These are phyloP conservation scores for Dovyalis caffra DNA, from an alignment of 345 rosid species.

Conservation along the genomic window DNA sequence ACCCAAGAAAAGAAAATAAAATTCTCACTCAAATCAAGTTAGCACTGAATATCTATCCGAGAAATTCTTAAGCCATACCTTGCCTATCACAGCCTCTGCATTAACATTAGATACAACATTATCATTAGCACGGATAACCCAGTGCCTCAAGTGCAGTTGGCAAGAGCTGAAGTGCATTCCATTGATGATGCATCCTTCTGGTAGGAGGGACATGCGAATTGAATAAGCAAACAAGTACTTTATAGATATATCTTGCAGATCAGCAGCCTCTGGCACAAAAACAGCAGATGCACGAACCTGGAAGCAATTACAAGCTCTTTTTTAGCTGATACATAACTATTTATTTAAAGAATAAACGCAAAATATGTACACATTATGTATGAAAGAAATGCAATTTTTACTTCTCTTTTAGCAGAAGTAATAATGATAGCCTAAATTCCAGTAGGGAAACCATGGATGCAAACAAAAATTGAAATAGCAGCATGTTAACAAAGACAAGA, in stretches of 20 bases:
- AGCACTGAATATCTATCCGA: neutral
- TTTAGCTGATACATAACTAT: neutral
- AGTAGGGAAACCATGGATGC: neutral
- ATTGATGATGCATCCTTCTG: slow-evolving; percentile 64
- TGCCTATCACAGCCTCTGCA: slow-evolving; percentile 72
- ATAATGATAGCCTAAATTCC: neutral
- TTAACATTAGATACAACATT: slow-evolving; percentile 36
- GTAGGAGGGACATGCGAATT: slow-evolving; percentile 75
- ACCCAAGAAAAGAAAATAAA: neutral
- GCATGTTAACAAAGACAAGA: neutral
- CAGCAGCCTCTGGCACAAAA: slow-evolving; percentile 61
- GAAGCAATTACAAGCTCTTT: neutral
- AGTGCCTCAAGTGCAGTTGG: slow-evolving; percentile 64
- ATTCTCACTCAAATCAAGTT: neutral
- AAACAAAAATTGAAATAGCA: neutral
- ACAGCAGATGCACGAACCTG: slow-evolving; percentile 87
- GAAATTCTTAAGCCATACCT: slow-evolving; percentile 37
- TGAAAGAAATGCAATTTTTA: neutral
- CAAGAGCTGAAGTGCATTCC: slow-evolving; percentile 61
- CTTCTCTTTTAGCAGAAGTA: neutral
- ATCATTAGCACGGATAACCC: slow-evolving; percentile 59
- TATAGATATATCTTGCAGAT: slow-evolving; percentile 28
- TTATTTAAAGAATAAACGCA: neutral
- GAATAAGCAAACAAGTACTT: slow-evolving; percentile 62
- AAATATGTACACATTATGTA: neutral